These are phyloP conservation scores for Pseudogymnoascus pannorum DNA, from an alignment of 2,329 filamentous ascomycete species.

Conservation along the genomic window DNA sequence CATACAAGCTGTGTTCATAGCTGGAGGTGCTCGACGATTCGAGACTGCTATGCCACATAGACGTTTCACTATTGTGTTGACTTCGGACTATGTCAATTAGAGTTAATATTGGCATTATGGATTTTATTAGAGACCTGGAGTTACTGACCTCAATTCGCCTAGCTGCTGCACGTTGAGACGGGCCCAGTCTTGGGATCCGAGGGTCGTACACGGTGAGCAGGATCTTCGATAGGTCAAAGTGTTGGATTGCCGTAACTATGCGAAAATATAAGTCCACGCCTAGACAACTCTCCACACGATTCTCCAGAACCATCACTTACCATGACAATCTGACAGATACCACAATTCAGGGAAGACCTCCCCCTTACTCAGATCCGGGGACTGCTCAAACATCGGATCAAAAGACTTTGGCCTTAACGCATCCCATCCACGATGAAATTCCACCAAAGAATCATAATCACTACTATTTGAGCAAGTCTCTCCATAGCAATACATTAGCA, in stretches of 20 bases:
- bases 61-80: slow-evolving; percentile 15
- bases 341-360: slow-evolving; percentile 19
- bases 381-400: slow-evolving; percentile 17
- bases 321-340: slow-evolving; percentile 21
- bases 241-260: slow-evolving; percentile 34
- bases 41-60: slow-evolving; percentile 20
- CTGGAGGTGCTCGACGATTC: slow-evolving; percentile 17
- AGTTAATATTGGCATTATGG: no score
- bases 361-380: slow-evolving; percentile 3
- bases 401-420: slow-evolving; percentile 18
- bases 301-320: no score
- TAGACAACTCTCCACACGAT: no score
- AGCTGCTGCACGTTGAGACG: slow-evolving; percentile 13
- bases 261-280: no score
- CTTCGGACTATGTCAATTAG: slow-evolving; percentile 16
- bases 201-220: slow-evolving; percentile 35
- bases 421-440: slow-evolving; percentile 17
- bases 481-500: slow-evolving; percentile 21
- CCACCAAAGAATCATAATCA: slow-evolving; percentile 16
- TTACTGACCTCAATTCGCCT: slow-evolving; percentile 16
- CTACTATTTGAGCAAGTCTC: slow-evolving; percentile 11
- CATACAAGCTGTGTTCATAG: slow-evolving; percentile 29
- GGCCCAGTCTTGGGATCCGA: slow-evolving; percentile 18
- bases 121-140: no score
- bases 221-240: slow-evolving; percentile 35